Conservation (phyloP, 495 filamentous ascomycete genomes). For the Neurospora sp. region DNA sequence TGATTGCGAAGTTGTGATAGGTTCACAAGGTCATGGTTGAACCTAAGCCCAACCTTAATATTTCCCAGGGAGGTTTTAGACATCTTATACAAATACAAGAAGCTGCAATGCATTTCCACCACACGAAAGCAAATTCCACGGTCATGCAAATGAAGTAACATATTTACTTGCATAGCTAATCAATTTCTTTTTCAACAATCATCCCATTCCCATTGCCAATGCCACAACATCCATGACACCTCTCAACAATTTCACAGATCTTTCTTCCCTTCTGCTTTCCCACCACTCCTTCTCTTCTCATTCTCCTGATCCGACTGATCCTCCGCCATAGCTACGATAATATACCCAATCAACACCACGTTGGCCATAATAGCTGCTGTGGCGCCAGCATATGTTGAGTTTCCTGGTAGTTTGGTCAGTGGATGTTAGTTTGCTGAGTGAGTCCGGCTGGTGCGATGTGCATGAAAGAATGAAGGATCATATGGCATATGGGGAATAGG, state of each 20-base stretch:
- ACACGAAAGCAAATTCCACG: neutral
- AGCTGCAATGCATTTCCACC: neutral
- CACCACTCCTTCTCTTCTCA: constrained; percentile 23
- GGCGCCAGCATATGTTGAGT: constrained; percentile 75
- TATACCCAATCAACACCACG: constrained; percentile 79
- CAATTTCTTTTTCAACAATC: neutral
- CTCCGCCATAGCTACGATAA: constrained; percentile 84
- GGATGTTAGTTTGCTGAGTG: neutral
- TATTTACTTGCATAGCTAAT: neutral
- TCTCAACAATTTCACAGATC: constrained; percentile 28
- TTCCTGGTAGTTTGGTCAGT: constrained; percentile 42
- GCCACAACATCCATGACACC: neutral
- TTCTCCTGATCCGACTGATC: constrained; percentile 60
- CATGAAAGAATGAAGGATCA: neutral
- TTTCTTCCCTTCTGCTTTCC: constrained; percentile 47
- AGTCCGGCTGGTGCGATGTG: neutral
- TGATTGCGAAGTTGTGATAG: neutral
- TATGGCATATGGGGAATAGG: neutral
- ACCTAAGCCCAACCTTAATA: neutral
- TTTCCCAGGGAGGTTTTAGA: neutral
- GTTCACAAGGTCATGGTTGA: too few species aligned
- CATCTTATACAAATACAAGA: neutral
- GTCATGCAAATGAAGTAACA: neutral
- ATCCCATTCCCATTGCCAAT: neutral
- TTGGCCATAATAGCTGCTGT: constrained; percentile 85